Evolutionary conservation across 768 basidiomycete species (phyloP), one percentile per base, ranked within the genome.

Genomic region (Gloeopeniophorella convolvens): DNA sequence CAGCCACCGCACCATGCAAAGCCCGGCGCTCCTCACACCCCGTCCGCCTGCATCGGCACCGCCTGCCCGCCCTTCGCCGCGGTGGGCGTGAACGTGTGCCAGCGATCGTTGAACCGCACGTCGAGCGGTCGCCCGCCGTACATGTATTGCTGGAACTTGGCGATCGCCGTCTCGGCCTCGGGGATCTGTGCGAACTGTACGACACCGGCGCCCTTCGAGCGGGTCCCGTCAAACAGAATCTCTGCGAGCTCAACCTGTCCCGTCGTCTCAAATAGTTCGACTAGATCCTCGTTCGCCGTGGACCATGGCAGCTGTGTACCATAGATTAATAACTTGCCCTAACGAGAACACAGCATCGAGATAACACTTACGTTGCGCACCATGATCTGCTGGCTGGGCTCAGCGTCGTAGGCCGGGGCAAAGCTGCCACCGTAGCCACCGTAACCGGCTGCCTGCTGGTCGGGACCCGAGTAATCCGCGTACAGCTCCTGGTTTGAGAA

Each of bases 191-290:
- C 77, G 64, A 99, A 97, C 65, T 98, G 94, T 11, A 97, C 95
- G 37, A 99, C 89, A 61, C 95, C 96, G 51, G 86, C 84, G 12
- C 95, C 95, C 67, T 96, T 96, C 42, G 89, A 91, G 47, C 95
- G 82, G 0, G 86, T 83, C 13, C 89, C 88, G 60, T 97, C 94
- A 60, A 87, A 93, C 40, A 99, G 68, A 57, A 97, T 95, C 68
- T 99, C 95, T 2, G 95, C 95, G 28, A 91, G 72, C 62, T 93
- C 88, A 30, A 99, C 95, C 58, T 86, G 85, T 9, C 94, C 95
- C 0, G 94, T 96, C 28, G 95, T 99, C 72, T 97, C 94, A 61
- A 99, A 99, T 16, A 99, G 69, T 69, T 99, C 95, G 18, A 99
- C 94, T 36, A 99, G 72, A 65, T 99, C 95, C 65, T 99, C 95